These are phyloP conservation scores for Dictyostelium capitatum DNA, from an alignment of 78 protist species.

Conservation along the genomic window DNA sequence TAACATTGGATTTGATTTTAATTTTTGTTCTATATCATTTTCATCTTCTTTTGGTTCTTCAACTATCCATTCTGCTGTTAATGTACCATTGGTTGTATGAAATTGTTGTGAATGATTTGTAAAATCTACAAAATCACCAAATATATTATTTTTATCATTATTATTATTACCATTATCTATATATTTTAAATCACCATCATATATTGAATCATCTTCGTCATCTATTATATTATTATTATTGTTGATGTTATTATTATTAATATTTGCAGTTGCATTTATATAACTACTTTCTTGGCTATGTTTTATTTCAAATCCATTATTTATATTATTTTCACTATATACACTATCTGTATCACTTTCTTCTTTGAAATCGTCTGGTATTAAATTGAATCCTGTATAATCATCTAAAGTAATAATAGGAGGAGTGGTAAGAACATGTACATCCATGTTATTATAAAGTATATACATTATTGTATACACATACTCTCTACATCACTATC, in stretches of 20 bases:
- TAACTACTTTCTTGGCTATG: neutral
- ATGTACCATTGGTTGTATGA: conserved; percentile 21
- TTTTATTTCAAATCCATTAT: conserved; percentile 1
- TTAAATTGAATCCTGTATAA: conserved; percentile 54
- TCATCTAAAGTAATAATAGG: neutral
- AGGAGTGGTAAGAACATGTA: neutral
- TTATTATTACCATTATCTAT: conserved; percentile 22
- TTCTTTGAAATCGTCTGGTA: conserved; percentile 38
- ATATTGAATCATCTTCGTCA: neutral
- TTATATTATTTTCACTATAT: neutral
- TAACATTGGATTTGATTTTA: neutral
- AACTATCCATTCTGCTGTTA: too few species aligned
- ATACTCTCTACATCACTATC: neutral
- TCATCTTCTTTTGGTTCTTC: neutral
- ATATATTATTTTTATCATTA: neutral
- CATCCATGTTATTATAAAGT: too few species aligned
- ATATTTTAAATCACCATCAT: conserved; percentile 39
- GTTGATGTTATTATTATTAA: neutral
- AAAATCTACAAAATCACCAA: conserved; percentile 40
- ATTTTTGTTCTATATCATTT: neutral
- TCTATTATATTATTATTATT: neutral
- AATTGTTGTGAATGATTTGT: conserved; percentile 32
- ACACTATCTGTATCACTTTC: conserved; percentile 31
- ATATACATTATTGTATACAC: neutral
- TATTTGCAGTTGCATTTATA: neutral